Base-by-base conservation (phyloP, 495 filamentous ascomycete species). In the Hyaloscypha bicolor region DNA sequence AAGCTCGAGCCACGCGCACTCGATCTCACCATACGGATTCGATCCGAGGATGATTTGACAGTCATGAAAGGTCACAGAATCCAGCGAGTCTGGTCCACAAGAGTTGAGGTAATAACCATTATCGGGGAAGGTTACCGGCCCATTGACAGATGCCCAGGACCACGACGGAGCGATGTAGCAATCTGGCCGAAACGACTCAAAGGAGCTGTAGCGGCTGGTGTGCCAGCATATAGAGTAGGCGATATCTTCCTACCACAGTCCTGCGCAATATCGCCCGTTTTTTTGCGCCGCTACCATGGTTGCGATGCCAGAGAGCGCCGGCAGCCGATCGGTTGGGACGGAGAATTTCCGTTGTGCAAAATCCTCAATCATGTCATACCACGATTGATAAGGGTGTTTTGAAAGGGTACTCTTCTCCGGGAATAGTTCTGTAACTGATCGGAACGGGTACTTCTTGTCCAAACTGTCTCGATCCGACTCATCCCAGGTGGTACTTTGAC, bases 281-380 rank as follows among this genome's bases (percentile, higher is more conserved):
- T n/a, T 53, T 4, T 21, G 22, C 8, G 19, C 22, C 61, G n/a
- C 19, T 3, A 55, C 45, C 30, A 32, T 6, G 21, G 14, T 31
- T 19, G 63, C 63, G 6, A 65, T 0, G 9, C 63, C 63, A 42
- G 33, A 58, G 9, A 65, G 6, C 45, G 63, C 63, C 4, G 30
- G 14, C 14, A 65, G 55, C 30, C 63, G 55, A 48, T 65, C 63
- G 9, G 63, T 45, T 65, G 58, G 52, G 3, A 35, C 0, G 4
- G 63, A 58, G 16, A 65, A 59, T 6, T 58, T 22, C 9, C 63
- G 63, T 42, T 0, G 4, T 19, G 45, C 58, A 22, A 56, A 65
- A 6, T 19, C n/a, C 33, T 59, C 53, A 21, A 65, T 25, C 25
- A 51, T 51, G 5, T 19, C 21, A 31, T 65, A 65, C 63, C 63